Conservation (phyloP, 1,139 yeast species). For the Protomyces pachydermus region DNA sequence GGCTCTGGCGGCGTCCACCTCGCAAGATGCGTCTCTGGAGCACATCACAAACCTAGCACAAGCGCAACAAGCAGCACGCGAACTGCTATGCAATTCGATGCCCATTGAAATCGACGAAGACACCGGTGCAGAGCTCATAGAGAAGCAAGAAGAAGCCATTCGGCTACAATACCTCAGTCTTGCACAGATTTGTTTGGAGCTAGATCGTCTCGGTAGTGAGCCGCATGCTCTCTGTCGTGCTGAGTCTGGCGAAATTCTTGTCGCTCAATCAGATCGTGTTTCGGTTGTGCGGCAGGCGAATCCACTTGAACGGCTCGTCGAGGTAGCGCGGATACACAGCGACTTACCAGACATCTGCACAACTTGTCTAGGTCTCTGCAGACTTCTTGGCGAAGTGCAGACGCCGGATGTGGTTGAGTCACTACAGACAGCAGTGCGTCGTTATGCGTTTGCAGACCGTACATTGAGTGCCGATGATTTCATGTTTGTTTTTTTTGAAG, state of each 20-base stretch:
- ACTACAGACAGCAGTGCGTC: neutral
- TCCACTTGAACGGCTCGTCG: neutral
- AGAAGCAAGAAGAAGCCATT: conserved; percentile 8
- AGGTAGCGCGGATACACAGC: neutral
- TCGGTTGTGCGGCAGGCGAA: conserved; percentile 5
- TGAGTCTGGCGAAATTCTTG: conserved; percentile 2
- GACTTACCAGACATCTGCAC: neutral
- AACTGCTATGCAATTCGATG: neutral
- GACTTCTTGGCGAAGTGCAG: neutral
- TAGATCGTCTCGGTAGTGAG: conserved; percentile 11
- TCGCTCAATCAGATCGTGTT: conserved; percentile 2
- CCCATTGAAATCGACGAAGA: conserved; percentile 9
- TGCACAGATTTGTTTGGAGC: conserved; percentile 16
- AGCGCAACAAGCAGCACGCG: neutral
- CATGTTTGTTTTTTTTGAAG: conserved; percentile 9
- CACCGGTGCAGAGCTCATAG: conserved; percentile 7
- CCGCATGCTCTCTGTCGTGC: conserved; percentile 8
- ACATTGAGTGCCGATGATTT: conserved; percentile 18
- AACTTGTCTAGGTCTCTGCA: neutral
- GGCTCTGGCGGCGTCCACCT: neutral
- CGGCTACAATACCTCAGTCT: conserved; percentile 3
- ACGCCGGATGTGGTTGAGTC: neutral
- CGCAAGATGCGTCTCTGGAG: neutral
- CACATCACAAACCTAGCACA: neutral
- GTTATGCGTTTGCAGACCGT: conserved; percentile 3